phyloP scores from a whole-genome alignment of 257 asterid genomes.

The Solanum bukasovii region DNA sequence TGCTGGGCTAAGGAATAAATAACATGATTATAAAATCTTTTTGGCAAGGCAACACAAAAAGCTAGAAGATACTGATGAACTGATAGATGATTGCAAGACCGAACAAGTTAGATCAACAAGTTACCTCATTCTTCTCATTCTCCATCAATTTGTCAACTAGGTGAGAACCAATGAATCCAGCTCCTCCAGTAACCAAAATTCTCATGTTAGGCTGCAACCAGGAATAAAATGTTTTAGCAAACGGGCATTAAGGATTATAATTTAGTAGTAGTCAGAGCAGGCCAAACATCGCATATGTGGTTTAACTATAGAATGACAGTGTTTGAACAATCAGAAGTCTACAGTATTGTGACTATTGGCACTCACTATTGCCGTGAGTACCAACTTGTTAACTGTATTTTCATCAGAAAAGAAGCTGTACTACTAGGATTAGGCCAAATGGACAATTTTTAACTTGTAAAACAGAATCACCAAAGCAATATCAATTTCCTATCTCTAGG shows the following conservation, averaged over 20 bases:
- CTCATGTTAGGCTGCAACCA: slow-evolving; percentile 33
- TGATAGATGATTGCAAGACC: neutral
- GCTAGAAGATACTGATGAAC: neutral
- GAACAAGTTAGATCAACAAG: neutral
- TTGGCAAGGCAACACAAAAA: neutral
- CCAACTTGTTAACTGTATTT: neutral
- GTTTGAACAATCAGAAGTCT: neutral
- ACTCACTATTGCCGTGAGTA: neutral
- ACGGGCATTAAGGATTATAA: neutral
- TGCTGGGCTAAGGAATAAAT: neutral
- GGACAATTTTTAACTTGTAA: neutral
- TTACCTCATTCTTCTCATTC: slow-evolving; percentile 36
- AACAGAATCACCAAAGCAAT: neutral
- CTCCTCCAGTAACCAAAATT: slow-evolving; percentile 46
- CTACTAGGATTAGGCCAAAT: neutral
- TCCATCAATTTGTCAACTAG: slow-evolving; percentile 40
- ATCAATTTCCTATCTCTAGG: neutral
- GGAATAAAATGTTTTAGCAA: neutral
- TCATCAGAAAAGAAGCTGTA: neutral
- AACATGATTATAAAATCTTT: neutral
- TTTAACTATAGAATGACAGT: neutral
- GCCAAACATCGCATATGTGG: neutral
- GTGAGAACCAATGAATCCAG: slow-evolving; percentile 46
- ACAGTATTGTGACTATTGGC: neutral
- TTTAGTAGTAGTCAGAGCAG: neutral